Conservation (phyloP, 164 flowering plant genomes). For the Platanus orientalis region DNA sequence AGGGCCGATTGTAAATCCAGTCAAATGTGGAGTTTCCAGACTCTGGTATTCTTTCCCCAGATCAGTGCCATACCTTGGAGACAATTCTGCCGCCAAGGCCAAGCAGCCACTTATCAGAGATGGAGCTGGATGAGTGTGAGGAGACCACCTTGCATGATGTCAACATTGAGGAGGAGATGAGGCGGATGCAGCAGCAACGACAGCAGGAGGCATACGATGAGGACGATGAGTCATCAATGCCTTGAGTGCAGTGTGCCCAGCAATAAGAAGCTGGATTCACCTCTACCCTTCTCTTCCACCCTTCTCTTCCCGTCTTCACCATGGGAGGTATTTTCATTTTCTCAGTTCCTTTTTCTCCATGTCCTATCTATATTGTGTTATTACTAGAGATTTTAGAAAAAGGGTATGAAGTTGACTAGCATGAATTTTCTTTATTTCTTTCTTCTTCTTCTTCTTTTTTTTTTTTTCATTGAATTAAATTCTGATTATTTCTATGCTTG, state of each 20-base stretch:
- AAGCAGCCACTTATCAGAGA: conserved; percentile 28
- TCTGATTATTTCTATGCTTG: too few relatives aligned
- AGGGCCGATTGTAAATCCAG: conserved; percentile 44
- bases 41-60: conserved; percentile 36
- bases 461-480: too few relatives aligned
- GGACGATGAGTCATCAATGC: conserved; percentile 38
- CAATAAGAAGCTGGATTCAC: conserved; percentile 25
- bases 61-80: conserved; percentile 40
- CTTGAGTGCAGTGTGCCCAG: conserved; percentile 66
- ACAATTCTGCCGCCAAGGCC: conserved; percentile 34
- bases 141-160: conserved; percentile 66
- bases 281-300: too few relatives aligned
- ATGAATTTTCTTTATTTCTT: too few relatives aligned
- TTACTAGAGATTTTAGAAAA: too few relatives aligned
- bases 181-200: conserved; percentile 40
- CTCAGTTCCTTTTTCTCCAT: too few relatives aligned
- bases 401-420: too few relatives aligned
- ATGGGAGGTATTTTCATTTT: too few relatives aligned
- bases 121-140: conserved; percentile 59
- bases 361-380: too few relatives aligned
- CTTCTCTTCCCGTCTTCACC: too few relatives aligned
- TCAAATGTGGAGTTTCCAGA: conserved; percentile 48
- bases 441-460: too few relatives aligned
- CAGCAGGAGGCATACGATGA: conserved; percentile 51
- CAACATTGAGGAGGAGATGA: conserved; percentile 57